Conservation (phyloP, 2,329 filamentous ascomycete genomes). For the Xylariaceae sp. region DNA sequence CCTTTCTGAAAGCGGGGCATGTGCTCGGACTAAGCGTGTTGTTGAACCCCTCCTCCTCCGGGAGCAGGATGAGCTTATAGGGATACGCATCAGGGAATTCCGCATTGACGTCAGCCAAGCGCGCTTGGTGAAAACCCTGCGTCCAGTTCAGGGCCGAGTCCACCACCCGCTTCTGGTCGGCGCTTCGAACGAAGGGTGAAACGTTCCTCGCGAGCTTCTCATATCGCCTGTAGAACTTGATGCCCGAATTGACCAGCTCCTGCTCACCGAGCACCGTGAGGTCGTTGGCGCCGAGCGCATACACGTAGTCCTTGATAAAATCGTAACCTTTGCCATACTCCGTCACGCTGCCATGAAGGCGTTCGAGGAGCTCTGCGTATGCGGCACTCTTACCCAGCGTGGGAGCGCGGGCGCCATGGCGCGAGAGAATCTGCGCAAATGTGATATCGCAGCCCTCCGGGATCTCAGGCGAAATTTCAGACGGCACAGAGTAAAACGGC, state of each 20-base stretch:
- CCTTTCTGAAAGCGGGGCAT: slow-evolving; percentile 66
- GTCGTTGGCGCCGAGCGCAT: slow-evolving; percentile 63
- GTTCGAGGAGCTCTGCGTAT: slow-evolving; percentile 60
- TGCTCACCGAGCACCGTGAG: slow-evolving; percentile 63
- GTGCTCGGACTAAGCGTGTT: slow-evolving; percentile 75
- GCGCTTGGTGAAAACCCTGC: slow-evolving; percentile 62
- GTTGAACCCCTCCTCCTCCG: slow-evolving; percentile 62
- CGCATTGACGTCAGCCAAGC: slow-evolving; percentile 35
- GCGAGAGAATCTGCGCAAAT: slow-evolving; percentile 75
- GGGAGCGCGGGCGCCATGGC: slow-evolving; percentile 80
- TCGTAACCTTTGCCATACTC: slow-evolving; percentile 58
- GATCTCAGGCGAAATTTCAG: slow-evolving; percentile 53
- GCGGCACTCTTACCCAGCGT: slow-evolving; percentile 59
- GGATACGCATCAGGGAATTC: slow-evolving; percentile 43
- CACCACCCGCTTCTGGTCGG: slow-evolving; percentile 65
- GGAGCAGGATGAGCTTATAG: slow-evolving; percentile 59
- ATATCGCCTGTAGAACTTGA: slow-evolving; percentile 72
- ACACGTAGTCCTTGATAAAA: slow-evolving; percentile 68
- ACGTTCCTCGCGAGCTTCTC: slow-evolving; percentile 49
- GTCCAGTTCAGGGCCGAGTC: slow-evolving; percentile 72
- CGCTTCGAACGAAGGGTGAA: slow-evolving; percentile 66
- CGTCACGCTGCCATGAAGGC: slow-evolving; percentile 54
- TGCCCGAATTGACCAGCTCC: slow-evolving; percentile 69
- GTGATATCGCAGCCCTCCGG: slow-evolving; percentile 68
- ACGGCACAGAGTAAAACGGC: slow-evolving; percentile 72